phyloP scores from a whole-genome alignment of 2,329 filamentous ascomycete genomes.

The Colletotrichum falcatum region DNA sequence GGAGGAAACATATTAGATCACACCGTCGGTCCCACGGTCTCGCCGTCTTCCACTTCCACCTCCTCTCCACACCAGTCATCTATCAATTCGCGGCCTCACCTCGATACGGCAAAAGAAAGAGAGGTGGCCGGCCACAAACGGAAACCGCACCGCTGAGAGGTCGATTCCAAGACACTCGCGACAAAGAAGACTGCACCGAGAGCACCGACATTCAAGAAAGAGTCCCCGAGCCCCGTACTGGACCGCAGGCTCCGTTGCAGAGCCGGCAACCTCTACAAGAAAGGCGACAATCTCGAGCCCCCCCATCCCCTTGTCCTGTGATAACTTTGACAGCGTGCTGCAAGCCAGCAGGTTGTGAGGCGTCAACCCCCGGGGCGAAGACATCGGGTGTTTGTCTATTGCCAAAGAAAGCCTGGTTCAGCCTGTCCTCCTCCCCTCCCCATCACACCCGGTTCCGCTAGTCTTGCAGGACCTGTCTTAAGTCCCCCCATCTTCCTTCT shows the following conservation, averaged over 20 bases:
- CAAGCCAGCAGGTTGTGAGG: constrained; percentile 22
- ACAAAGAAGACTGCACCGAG: constrained; percentile 63
- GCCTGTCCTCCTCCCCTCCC: constrained; percentile 25
- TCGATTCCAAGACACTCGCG: constrained; percentile 62
- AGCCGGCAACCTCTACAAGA: constrained; percentile 43
- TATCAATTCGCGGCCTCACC: constrained; percentile 55
- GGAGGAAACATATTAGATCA: constrained; percentile 29
- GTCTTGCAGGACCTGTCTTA: constrained; percentile 51
- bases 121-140: constrained; percentile 64
- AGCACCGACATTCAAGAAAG: constrained; percentile 47
- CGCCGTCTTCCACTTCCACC: constrained; percentile 11
- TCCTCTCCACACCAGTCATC: constrained; percentile 48
- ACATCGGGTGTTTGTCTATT: constrained; percentile 35
- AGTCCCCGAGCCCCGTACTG: constrained; percentile 33
- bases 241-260: constrained; percentile 32
- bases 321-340: constrained; percentile 45
- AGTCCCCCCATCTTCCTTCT: constrained; percentile 43
- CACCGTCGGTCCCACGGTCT: constrained; percentile 26
- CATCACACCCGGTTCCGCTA: constrained; percentile 24
- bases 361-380: constrained; percentile 31
- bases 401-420: constrained; percentile 31
- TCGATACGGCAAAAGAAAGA: constrained; percentile 57
- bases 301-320: constrained; percentile 46
- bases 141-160: constrained; percentile 54
- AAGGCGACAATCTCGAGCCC: constrained; percentile 50